Conservation (phyloP, 495 filamentous ascomycete genomes). For the Penicillium antarcticum region DNA sequence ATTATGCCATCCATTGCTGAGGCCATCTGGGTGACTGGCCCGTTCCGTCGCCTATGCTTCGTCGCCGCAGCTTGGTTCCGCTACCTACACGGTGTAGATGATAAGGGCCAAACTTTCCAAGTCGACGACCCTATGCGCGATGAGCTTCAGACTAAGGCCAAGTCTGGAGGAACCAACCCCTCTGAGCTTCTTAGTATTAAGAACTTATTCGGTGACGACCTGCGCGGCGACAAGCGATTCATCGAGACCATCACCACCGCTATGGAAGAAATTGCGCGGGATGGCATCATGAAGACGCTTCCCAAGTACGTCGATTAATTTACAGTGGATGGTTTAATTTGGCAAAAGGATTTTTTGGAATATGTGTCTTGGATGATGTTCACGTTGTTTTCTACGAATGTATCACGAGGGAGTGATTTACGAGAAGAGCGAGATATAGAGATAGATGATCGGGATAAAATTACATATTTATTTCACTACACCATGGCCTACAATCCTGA, state of each 20-base stretch:
- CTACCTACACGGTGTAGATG: constrained; percentile 43
- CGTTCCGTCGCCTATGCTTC: constrained; percentile 44
- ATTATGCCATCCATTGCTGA: constrained; percentile 50
- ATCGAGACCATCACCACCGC: constrained; percentile 34
- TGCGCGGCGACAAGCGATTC: constrained; percentile 40
- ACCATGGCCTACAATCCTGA: too few relatives aligned
- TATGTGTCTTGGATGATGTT: constrained; percentile 17
- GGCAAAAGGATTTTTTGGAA: constrained; percentile 1
- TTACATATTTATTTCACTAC: background rate
- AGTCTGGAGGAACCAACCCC: constrained; percentile 34
- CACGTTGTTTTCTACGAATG: constrained; percentile 16
- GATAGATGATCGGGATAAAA: constrained; percentile 23
- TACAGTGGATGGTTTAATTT: constrained; percentile 2
- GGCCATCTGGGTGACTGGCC: constrained; percentile 41
- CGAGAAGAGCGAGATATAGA: constrained; percentile 15
- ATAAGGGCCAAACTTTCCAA: constrained; percentile 34
- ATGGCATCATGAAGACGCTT: constrained; percentile 42
- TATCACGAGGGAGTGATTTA: constrained; percentile 13
- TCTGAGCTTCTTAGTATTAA: constrained; percentile 36
- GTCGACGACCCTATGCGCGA: constrained; percentile 45
- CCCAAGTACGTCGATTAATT: constrained; percentile 42
- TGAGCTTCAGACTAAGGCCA: constrained; percentile 39
- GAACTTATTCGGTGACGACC: constrained; percentile 44
- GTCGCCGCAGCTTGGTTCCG: constrained; percentile 45
- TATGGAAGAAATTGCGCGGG: constrained; percentile 38